Conservation (phyloP, 2,329 filamentous ascomycete species). For the Fusarium chlamydosporum region DNA sequence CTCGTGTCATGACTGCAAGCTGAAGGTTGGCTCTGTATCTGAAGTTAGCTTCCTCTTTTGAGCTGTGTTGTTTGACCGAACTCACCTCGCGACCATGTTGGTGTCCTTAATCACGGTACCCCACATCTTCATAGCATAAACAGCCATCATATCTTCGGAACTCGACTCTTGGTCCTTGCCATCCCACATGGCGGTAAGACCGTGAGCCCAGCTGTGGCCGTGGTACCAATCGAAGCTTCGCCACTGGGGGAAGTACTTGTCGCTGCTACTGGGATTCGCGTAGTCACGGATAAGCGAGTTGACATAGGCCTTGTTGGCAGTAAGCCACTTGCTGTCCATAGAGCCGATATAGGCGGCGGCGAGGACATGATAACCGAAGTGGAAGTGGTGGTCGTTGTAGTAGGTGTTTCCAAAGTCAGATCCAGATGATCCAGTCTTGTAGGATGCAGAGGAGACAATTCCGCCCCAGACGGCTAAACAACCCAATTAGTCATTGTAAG, state of each 20-base stretch:
- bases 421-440: conserved; percentile 75
- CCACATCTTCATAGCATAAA: conserved; percentile 95
- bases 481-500: conserved; percentile 34
- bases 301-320: conserved; percentile 81
- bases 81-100: conserved; percentile 80
- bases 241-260: conserved; percentile 84
- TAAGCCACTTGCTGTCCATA: conserved; percentile 81
- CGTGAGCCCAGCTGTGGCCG: conserved; percentile 94
- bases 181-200: conserved; percentile 77
- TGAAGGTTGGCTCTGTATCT: conserved; percentile 78
- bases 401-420: conserved; percentile 91
- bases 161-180: conserved; percentile 90
- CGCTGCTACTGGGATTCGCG: conserved; percentile 79
- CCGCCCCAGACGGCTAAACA: conserved; percentile 78
- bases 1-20: conserved; percentile 81
- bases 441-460: conserved; percentile 81
- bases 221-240: conserved; percentile 94
- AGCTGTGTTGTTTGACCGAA: not conserved
- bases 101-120: conserved; percentile 80
- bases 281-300: conserved; percentile 86
- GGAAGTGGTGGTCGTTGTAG: conserved; percentile 83
- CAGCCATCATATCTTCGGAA: conserved; percentile 90
- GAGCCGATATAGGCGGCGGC: conserved; percentile 85
- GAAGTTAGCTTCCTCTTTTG: conserved; percentile 11
- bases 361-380: conserved; percentile 92